Evolutionary conservation across 192 early-diverging fungal species (phyloP), one percentile per base, ranked within the genome.

Genomic region (Obelidium mucronatum): DNA sequence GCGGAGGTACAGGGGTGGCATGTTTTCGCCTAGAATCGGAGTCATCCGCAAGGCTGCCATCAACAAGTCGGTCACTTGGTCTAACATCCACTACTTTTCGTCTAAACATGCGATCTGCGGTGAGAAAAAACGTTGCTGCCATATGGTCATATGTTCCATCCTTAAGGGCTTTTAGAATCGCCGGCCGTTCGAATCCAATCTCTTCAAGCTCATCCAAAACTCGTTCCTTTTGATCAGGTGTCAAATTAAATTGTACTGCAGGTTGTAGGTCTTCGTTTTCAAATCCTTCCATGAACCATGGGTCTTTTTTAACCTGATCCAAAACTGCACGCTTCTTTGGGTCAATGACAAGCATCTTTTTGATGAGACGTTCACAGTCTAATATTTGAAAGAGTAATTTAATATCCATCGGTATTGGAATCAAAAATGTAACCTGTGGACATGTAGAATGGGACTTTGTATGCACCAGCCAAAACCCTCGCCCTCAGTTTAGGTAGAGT

Each of bases 401-500:
- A n/a, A 11, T 24, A 26, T 42, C 3, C 19, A 73, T 35, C 37
- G 54, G 15, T 30, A 74, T 69, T n/a, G n/a, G n/a, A n/a, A n/a
- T n/a, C n/a, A n/a, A n/a, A n/a, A 26, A 58, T 53, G 67, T 53
- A 66, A 89, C 88, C 88, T 67, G 86, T 79, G 1, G 84, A 86
- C 88, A 89, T 88, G 75, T 86, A 89, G 59, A 88, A 88, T 34
- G 88, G 88, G 15, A 89, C 82, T 73, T 89, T 84, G 73, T 87
- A 89, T 52, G 84, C 83, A 22, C 88, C 88, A 36, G 82, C 79
- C 31, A 89, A 70, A 11, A 89, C 86, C 56, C 86, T 73, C 13
- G 82, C 83, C 28, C 86, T 39, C 51, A 89, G 76, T 62, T 88
- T 88, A 8, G 88, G 75, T 28, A 89, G 74, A 1, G 79, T 88